phyloP scores from a whole-genome alignment of 108 stramenopile species.

The Skeletonema marinoi region DNA sequence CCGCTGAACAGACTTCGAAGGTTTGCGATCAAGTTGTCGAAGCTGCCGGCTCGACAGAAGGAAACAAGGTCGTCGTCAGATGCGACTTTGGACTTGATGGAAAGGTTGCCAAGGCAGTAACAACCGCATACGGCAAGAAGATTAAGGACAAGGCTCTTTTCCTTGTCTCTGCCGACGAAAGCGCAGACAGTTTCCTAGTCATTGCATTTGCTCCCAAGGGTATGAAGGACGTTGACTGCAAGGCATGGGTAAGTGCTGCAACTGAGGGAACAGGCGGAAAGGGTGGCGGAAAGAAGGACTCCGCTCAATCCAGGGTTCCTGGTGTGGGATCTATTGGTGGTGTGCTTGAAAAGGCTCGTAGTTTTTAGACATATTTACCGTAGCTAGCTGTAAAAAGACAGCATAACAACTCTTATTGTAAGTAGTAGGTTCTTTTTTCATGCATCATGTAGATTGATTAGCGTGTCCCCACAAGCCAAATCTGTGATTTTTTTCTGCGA shows the following conservation, averaged over 20 bases:
- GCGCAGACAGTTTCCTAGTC: slow-evolving; percentile 71
- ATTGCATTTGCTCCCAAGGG: slow-evolving; percentile 82
- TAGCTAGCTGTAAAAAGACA: no score
- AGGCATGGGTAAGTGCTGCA: slow-evolving; percentile 79
- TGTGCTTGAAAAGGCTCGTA: slow-evolving; percentile 71
- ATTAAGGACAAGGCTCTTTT: slow-evolving; percentile 85
- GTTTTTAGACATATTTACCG: slow-evolving; percentile 19
- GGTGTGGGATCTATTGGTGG: slow-evolving; percentile 59
- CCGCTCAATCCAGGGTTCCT: slow-evolving; percentile 72
- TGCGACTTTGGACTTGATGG: slow-evolving; percentile 92
- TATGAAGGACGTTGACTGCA: slow-evolving; percentile 74
- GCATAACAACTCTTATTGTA: no score
- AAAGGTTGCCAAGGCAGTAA: slow-evolving; percentile 87
- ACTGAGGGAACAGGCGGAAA: slow-evolving; percentile 83
- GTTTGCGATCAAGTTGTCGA: slow-evolving; percentile 67
- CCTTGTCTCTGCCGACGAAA: slow-evolving; percentile 77
- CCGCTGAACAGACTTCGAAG: slow-evolving; percentile 76
- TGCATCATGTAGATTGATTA: no score
- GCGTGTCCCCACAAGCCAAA: no score
- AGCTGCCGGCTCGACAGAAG: slow-evolving; percentile 63
- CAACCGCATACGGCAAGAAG: slow-evolving; percentile 82
- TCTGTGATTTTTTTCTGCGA: no score
- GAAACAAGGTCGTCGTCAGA: slow-evolving; percentile 82
- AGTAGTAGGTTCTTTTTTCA: no score
- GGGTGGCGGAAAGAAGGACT: slow-evolving; percentile 89